Evolutionary conservation across 352 stramenopile genomes (phyloP), one percentile per base, ranked within the genome.

Genomic region (Phytophthora pini): DNA sequence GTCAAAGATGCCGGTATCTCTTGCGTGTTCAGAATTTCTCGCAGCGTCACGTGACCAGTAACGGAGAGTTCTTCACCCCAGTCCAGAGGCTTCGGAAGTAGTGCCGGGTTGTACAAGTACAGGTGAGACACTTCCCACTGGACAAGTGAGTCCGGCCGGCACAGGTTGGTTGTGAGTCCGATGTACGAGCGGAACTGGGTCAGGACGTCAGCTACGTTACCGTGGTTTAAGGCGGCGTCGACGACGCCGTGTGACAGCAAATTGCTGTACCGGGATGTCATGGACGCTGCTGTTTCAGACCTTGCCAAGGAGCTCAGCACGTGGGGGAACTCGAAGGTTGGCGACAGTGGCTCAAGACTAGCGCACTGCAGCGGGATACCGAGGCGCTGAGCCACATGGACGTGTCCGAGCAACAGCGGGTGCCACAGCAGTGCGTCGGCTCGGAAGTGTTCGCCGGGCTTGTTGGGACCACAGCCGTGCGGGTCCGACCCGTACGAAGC

Each of bases 361-460:
- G 74, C 51, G 26, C 72, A 80, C n/a, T 86, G 77, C 17, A 86
- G 38, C 12, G 77, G 74, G 11, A 83, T 71, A 11, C 77, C 77
- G 8, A 86, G 74, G 8, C 77, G 71, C 50, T 83, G 51, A 0
- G 77, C 77, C 10, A 86, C 70, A 11, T 76, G 52, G 15, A 65
- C 63, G 9, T 83, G 74, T 5, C 76, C 77, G 39, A 86, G 62
- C 38, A 81, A 26, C 27, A 65, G 60, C 4, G 74, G 77, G 29
- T 86, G 74, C 26, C 57, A 70, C 15, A 86, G 49, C 13, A 86
- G 64, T 3, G 65, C 39, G 45, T 83, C 68, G 8, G 77, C 74
- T 20, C 77, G 77, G 40, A 83, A 86, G n/a, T 68, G 50, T 1
- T 59, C 46, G 4, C 72, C 71, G 24, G 72, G 56, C 3, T 48